A percentile compares a stretch with the other conserved stretches of the same genome.
Evolutionary conservation across 108 stramenopile species (phyloP).

Genomic region (Aurantiochytrium sp.): DNA sequence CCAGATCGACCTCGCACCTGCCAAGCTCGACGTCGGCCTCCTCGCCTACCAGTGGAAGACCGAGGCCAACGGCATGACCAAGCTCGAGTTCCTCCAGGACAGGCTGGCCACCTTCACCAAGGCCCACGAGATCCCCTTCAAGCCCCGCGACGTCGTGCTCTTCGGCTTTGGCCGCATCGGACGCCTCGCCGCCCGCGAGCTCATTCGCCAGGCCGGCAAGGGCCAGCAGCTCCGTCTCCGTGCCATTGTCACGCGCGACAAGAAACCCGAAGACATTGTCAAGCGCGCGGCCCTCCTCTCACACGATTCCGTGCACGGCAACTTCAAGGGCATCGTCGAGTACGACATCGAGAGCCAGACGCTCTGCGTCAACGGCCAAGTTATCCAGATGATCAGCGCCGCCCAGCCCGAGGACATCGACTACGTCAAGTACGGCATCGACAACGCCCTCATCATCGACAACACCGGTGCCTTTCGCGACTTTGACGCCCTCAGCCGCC

Average conservation of each 20-base stretch:
- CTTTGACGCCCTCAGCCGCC: neutral
- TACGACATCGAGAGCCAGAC: neutral
- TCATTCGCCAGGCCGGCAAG: constrained; percentile 5
- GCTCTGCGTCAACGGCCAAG: constrained; percentile 20
- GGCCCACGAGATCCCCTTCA: neutral
- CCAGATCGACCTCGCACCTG: neutral
- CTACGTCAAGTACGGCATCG: constrained; percentile 24
- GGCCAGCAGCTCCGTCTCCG: constrained; percentile 25
- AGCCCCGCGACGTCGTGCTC: constrained; percentile 40
- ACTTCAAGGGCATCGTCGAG: constrained; percentile 13
- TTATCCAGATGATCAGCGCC: constrained; percentile 12
- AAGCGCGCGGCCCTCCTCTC: constrained; percentile 18
- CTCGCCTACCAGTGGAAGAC: neutral
- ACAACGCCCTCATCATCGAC: constrained; percentile 25
- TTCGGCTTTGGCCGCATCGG: constrained; percentile 99
- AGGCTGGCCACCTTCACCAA: neutral
- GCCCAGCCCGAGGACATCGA: constrained; percentile 18
- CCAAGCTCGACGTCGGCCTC: neutral
- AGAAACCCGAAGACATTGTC: neutral
- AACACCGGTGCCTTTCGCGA: constrained; percentile 23
- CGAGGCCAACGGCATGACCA: neutral
- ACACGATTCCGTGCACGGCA: constrained; percentile 22
- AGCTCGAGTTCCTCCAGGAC: neutral
- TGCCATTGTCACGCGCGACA: constrained; percentile 19
- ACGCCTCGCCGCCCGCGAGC: constrained; percentile 84